phyloP scores from a whole-genome alignment of 192 early-diverging fungal genomes.

The Backusella luteola region DNA sequence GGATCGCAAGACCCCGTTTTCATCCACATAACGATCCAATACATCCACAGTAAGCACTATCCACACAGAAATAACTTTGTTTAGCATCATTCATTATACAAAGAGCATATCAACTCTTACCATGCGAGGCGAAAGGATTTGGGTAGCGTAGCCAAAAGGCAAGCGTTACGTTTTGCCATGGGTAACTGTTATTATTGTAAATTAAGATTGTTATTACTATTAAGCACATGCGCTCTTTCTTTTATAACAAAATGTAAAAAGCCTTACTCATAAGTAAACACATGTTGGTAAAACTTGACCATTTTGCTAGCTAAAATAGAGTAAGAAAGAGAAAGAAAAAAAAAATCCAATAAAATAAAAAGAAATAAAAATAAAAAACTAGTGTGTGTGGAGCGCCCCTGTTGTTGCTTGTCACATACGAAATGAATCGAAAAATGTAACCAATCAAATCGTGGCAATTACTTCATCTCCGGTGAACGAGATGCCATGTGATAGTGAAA shows the following conservation, averaged over 20 bases:
- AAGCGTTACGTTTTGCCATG: slow-evolving; percentile 83
- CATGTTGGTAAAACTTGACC: slow-evolving; percentile 84
- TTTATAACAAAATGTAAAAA: not conserved
- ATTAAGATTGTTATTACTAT: not conserved
- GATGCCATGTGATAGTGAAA: not conserved
- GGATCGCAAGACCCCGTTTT: slow-evolving; percentile 78
- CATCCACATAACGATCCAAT: slow-evolving; percentile 82
- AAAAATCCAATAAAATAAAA: not conserved
- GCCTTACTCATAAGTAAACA: slow-evolving; percentile 70
- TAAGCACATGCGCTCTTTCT: too few relatives aligned
- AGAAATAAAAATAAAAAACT: not conserved
- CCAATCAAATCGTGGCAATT: not conserved
- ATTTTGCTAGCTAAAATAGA: slow-evolving; percentile 40
- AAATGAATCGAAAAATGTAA: not conserved
- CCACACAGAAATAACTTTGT: not conserved
- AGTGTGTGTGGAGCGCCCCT: too few relatives aligned
- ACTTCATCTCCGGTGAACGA: not conserved
- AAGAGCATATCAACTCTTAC: slow-evolving; percentile 8
- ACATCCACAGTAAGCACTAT: slow-evolving; percentile 86
- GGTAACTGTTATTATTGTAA: slow-evolving; percentile 31
- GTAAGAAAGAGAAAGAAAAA: slow-evolving; percentile 1
- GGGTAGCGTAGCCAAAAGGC: slow-evolving; percentile 96
- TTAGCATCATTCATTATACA: not conserved
- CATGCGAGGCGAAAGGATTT: slow-evolving; percentile 94
- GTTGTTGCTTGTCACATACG: not conserved